These are phyloP conservation scores for Aspergillus pseudoglaucus DNA, from an alignment of 2,329 filamentous ascomycete species.

Conservation along the genomic window DNA sequence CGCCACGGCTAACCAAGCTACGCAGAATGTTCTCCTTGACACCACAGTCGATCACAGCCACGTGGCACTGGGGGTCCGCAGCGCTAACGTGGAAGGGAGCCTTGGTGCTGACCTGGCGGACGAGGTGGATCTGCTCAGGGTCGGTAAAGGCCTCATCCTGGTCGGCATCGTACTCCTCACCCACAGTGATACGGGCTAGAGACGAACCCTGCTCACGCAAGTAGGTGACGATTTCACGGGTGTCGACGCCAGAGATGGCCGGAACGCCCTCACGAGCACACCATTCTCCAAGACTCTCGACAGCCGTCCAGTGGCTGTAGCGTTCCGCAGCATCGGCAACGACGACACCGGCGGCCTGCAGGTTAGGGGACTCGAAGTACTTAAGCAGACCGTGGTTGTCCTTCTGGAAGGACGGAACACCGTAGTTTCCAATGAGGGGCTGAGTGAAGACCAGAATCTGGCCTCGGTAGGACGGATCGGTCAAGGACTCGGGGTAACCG, in stretches of 20 bases:
- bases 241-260: slow-evolving; percentile 94
- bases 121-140: slow-evolving; percentile 92
- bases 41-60: slow-evolving; percentile 94
- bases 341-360: slow-evolving; percentile 92
- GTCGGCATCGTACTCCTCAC: slow-evolving; percentile 96
- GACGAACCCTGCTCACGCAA: slow-evolving; percentile 96
- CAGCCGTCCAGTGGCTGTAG: slow-evolving; percentile 98
- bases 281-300: slow-evolving; percentile 89
- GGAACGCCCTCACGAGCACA: slow-evolving; percentile 94
- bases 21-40: slow-evolving; percentile 99
- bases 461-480: slow-evolving; percentile 61
- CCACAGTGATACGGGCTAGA: slow-evolving; percentile 85
- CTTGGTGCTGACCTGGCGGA: slow-evolving; percentile 95
- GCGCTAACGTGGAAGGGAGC: slow-evolving; percentile 93
- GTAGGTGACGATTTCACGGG: slow-evolving; percentile 90
- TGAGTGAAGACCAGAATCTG: slow-evolving; percentile 99
- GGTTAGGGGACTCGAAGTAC: slow-evolving; percentile 97
- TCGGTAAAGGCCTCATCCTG: slow-evolving; percentile 96
- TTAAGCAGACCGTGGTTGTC: slow-evolving; percentile 88
- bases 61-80: slow-evolving; percentile 73
- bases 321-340: slow-evolving; percentile 88
- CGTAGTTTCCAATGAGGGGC: slow-evolving; percentile 96
- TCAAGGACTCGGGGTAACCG: slow-evolving; percentile 87
- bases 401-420: slow-evolving; percentile 77
- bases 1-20: slow-evolving; percentile 83